Evolutionary conservation across 1,284 basidiomycete genomes (phyloP).

Genomic region (Erythrobasidium hasegawianum): DNA sequence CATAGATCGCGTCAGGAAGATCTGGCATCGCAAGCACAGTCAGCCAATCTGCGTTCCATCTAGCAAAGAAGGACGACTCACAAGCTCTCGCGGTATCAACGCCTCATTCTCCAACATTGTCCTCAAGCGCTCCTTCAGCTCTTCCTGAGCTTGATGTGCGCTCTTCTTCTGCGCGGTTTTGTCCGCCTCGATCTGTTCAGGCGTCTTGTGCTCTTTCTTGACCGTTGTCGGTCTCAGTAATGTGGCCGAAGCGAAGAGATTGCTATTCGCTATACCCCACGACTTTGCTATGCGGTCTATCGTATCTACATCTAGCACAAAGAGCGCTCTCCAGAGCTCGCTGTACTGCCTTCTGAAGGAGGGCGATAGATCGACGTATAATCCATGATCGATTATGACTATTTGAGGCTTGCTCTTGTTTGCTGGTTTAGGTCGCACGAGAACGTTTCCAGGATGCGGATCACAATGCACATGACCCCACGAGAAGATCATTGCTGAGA

Average conservation of each 20-base stretch:
- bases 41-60: constrained; percentile 1
- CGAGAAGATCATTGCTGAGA: constrained; percentile 63
- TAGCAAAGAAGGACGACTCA: not conserved
- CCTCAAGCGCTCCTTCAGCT: constrained; percentile 53
- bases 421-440: constrained; percentile 68
- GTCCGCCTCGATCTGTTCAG: constrained; percentile 42
- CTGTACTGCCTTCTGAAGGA: constrained; percentile 52
- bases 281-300: constrained; percentile 61
- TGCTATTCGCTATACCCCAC: constrained; percentile 77
- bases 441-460: constrained; percentile 43
- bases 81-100: constrained; percentile 51
- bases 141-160: constrained; percentile 52
- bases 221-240: constrained; percentile 44
- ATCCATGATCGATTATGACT: constrained; percentile 81
- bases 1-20: constrained; percentile 79
- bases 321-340: constrained; percentile 70
- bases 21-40: constrained; percentile 42
- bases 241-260: constrained; percentile 57
- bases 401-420: constrained; percentile 64
- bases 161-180: constrained; percentile 39
- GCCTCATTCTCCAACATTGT: constrained; percentile 55
- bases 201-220: constrained; percentile 32
- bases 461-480: constrained; percentile 78
- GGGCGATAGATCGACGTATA: constrained; percentile 54
- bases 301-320: constrained; percentile 63